Percentiles rank a stretch among this genome's conserved stretches.
Conservation (phyloP, 306 rosid genomes). For the Canavalia ensiformis region DNA sequence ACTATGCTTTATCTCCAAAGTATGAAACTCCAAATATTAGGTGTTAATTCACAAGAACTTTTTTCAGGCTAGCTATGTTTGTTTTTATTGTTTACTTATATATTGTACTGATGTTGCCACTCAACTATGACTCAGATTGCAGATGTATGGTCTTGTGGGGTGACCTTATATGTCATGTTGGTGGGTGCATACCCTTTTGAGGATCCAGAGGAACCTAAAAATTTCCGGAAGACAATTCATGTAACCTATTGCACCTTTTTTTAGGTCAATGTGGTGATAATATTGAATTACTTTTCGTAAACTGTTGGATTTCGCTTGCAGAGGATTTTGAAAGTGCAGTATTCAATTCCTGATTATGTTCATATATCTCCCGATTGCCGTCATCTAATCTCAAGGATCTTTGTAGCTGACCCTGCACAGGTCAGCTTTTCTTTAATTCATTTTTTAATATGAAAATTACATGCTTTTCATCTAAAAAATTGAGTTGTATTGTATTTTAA, state of each 20-base stretch:
- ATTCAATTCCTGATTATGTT: slow-evolving; percentile 78
- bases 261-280: too few relatives aligned
- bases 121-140: slow-evolving; percentile 67
- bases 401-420: slow-evolving; percentile 82
- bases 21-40: neutral
- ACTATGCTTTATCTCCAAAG: neutral
- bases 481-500: too few relatives aligned
- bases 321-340: slow-evolving; percentile 86
- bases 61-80: slow-evolving; percentile 1
- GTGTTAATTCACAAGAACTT: neutral
- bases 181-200: slow-evolving; percentile 94
- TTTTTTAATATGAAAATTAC: too few relatives aligned
- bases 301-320: slow-evolving; percentile 42
- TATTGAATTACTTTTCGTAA: too few relatives aligned
- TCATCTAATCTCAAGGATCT: slow-evolving; percentile 80
- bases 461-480: too few relatives aligned
- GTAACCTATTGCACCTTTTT: slow-evolving; percentile 38
- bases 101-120: slow-evolving; percentile 21
- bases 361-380: slow-evolving; percentile 82
- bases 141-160: slow-evolving; percentile 99
- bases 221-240: slow-evolving; percentile 87
- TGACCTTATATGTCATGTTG: slow-evolving; percentile 91
- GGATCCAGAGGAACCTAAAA: slow-evolving; percentile 52
- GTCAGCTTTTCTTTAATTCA: slow-evolving; percentile 40
- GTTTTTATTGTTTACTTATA: neutral